Conservation (phyloP, 345 rosid genomes). For the Aquilaria malaccensis region DNA sequence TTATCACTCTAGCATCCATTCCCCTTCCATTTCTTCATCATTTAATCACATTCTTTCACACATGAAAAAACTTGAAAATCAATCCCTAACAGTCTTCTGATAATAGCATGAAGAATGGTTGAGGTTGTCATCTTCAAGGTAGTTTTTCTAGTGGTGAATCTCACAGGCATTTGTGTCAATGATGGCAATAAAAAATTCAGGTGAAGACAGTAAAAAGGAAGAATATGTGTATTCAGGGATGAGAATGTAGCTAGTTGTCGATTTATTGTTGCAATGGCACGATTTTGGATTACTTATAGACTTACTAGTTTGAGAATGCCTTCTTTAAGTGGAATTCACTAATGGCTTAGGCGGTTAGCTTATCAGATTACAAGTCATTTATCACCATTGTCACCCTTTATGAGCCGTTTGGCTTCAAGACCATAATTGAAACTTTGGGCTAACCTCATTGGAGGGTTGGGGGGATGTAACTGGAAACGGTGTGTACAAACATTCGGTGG, state of each 20-base stretch:
- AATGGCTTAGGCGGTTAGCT: conserved; percentile 75
- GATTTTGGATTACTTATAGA: conserved; percentile 67
- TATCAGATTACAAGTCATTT: conserved; percentile 93
- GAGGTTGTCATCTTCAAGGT: too few species aligned
- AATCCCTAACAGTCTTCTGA: too few species aligned
- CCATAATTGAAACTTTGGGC: conserved; percentile 17
- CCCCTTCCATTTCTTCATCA: too few species aligned
- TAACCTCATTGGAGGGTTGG: too few species aligned
- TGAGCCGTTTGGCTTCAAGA: conserved; percentile 83
- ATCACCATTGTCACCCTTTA: conserved; percentile 50
- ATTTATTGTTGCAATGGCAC: conserved; percentile 77
- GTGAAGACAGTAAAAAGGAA: conserved; percentile 63
- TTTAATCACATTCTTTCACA: too few species aligned
- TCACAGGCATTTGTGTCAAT: conserved; percentile 20
- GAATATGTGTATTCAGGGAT: conserved; percentile 60
- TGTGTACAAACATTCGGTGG: too few species aligned
- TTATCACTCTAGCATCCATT: too few species aligned
- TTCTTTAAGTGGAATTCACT: conserved; percentile 84
- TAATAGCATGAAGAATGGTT: too few species aligned
- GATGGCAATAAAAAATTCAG: conserved; percentile 37
- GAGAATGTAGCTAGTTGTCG: conserved; percentile 75
- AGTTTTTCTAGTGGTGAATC: conserved; percentile 6
- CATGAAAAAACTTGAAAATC: too few species aligned
- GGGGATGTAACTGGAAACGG: too few species aligned
- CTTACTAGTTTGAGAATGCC: conserved; percentile 74